A percentile compares a stretch with the other conserved stretches of the same genome.
Evolutionary conservation across 148 eudicot genomes (phyloP).

Genomic region (Nepenthes mirabilis): DNA sequence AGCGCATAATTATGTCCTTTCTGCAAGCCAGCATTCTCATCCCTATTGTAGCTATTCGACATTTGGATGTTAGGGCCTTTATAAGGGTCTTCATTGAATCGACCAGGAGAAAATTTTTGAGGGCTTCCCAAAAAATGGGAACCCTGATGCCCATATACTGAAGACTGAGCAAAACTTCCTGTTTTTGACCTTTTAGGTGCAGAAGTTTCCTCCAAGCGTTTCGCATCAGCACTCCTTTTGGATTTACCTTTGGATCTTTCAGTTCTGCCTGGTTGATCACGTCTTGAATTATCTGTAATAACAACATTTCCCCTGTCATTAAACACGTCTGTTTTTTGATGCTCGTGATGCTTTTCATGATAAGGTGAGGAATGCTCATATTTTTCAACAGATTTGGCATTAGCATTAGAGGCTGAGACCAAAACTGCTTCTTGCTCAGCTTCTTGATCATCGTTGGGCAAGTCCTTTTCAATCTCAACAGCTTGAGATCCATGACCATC

Average conservation of each 20-base stretch:
- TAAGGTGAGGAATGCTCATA: slow-evolving; percentile 15
- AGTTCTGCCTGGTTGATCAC: slow-evolving; percentile 19
- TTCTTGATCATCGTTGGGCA: slow-evolving; percentile 31
- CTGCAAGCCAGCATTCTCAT: slow-evolving; percentile 16
- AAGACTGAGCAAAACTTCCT: slow-evolving; percentile 28
- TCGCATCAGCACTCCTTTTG: slow-evolving; percentile 37
- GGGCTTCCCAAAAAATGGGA: slow-evolving; percentile 23
- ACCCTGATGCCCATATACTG: slow-evolving; percentile 23
- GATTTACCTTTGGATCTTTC: slow-evolving; percentile 40
- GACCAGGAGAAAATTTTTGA: slow-evolving; percentile 22
- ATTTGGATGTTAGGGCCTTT: slow-evolving; percentile 23
- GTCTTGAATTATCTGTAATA: slow-evolving; percentile 21
- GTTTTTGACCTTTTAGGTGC: slow-evolving; percentile 39
- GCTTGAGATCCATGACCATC: slow-evolving; percentile 46
- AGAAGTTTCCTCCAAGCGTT: slow-evolving; percentile 30
- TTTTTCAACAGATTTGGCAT: slow-evolving; percentile 21
- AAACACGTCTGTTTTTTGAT: slow-evolving; percentile 11
- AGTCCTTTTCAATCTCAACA: slow-evolving; percentile 48
- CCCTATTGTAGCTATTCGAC: slow-evolving; percentile 15
- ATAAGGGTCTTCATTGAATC: slow-evolving; percentile 24
- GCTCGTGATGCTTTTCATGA: slow-evolving; percentile 21
- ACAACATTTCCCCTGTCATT: slow-evolving; percentile 25
- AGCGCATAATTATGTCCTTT: slow-evolving; percentile 22
- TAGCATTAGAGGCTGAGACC: slow-evolving; percentile 16
- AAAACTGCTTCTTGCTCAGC: slow-evolving; percentile 21